Percentiles rank a stretch among this genome's conserved stretches.
phyloP scores from a whole-genome alignment of 768 basidiomycete genomes.

The Termitomyces sp. region DNA sequence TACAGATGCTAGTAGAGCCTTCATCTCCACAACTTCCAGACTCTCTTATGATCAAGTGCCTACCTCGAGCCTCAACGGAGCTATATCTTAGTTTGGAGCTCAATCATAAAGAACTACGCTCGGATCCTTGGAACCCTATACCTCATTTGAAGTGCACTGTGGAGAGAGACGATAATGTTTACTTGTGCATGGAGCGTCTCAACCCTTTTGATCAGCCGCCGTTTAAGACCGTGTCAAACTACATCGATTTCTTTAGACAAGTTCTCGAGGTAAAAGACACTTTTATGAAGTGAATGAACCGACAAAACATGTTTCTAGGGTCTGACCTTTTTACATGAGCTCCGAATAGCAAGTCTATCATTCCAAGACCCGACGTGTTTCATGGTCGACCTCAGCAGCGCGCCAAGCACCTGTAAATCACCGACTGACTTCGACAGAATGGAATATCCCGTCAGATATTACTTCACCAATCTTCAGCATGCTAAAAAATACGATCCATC shows the following conservation, averaged over 20 bases:
- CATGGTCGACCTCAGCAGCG: conserved; percentile 39
- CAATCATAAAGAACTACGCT: conserved; percentile 36
- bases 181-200: conserved; percentile 40
- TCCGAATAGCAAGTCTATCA: conserved; percentile 30
- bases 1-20: conserved; percentile 27
- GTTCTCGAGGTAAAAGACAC: conserved; percentile 36
- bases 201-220: conserved; percentile 39
- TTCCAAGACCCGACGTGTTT: conserved; percentile 29
- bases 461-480: conserved; percentile 22
- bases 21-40: conserved; percentile 18
- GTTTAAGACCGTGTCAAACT: conserved; percentile 39
- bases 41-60: conserved; percentile 35
- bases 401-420: conserved; percentile 14
- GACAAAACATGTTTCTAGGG: conserved; percentile 22
- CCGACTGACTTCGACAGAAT: conserved; percentile 14
- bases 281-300: background rate
- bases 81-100: conserved; percentile 35
- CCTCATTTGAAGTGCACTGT: conserved; percentile 41
- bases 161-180: conserved; percentile 33
- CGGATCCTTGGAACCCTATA: conserved; percentile 51
- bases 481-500: conserved; percentile 18
- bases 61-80: conserved; percentile 30
- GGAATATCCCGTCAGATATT: conserved; percentile 22
- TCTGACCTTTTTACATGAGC: conserved; percentile 44
- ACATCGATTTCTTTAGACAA: conserved; percentile 47